These are phyloP conservation scores for Aspergillus carbonarius DNA, from an alignment of 2,329 filamentous ascomycete genomes.

Conservation along the genomic window DNA sequence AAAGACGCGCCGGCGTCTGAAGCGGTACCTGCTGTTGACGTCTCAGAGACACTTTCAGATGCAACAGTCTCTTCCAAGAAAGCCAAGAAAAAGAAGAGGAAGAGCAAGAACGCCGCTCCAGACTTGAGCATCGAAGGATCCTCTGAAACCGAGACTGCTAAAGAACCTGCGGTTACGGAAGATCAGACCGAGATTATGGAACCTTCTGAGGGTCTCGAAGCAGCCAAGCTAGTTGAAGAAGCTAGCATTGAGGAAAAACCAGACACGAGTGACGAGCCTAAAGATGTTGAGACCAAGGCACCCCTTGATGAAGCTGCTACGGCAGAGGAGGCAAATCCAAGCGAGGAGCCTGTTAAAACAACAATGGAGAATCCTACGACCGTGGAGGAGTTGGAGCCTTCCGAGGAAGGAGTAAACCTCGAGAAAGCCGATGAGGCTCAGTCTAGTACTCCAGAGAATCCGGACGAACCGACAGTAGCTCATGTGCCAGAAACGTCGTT, in stretches of 20 bases:
- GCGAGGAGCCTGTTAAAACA: neutral
- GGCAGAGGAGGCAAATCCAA: neutral
- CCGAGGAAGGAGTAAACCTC: neutral
- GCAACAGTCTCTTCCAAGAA: constrained; percentile 20
- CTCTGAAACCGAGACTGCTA: neutral
- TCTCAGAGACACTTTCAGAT: constrained; percentile 13
- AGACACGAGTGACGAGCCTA: neutral
- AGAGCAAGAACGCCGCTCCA: constrained; percentile 9
- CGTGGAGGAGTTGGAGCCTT: neutral
- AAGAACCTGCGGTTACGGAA: neutral
- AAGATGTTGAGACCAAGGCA: neutral
- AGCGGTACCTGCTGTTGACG: constrained; percentile 1
- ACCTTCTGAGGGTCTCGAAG: neutral
- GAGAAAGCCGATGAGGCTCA: neutral
- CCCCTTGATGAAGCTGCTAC: neutral
- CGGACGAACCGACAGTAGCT: neutral
- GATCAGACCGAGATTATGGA: neutral
- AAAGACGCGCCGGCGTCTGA: neutral
- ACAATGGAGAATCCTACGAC: neutral
- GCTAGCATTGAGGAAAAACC: neutral
- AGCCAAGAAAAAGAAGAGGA: constrained; percentile 30
- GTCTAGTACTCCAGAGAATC: neutral
- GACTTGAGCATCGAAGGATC: constrained; percentile 12
- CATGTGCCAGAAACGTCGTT: neutral
- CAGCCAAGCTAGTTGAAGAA: neutral